Conservation (phyloP, 2,329 filamentous ascomycete genomes). For the Penicillium sp. region DNA sequence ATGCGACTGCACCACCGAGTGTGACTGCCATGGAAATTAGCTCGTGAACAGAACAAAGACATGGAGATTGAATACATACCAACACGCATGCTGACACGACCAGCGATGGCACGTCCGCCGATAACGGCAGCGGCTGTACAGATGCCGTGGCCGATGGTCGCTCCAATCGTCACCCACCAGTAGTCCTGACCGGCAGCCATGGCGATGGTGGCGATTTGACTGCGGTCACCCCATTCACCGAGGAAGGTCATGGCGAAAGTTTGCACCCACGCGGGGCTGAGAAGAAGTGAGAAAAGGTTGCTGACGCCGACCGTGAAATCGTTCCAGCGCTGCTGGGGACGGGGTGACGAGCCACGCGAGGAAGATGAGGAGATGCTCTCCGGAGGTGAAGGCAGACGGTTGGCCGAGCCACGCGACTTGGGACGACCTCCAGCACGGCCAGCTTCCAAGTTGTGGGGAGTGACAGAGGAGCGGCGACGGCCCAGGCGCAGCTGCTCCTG, state of each 20-base stretch:
- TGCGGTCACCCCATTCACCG: slow-evolving; percentile 96
- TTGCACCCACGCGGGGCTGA: slow-evolving; percentile 97
- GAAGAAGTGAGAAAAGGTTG: slow-evolving; percentile 81
- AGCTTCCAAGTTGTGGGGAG: slow-evolving; percentile 76
- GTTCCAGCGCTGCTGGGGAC: slow-evolving; percentile 46
- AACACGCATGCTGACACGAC: slow-evolving; percentile 89
- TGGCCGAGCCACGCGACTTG: slow-evolving; percentile 67
- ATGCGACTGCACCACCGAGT: slow-evolving; percentile 83
- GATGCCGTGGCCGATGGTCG: slow-evolving; percentile 78
- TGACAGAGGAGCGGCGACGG: slow-evolving; percentile 65
- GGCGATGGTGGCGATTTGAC: slow-evolving; percentile 96
- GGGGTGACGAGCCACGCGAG: slow-evolving; percentile 58
- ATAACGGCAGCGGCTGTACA: slow-evolving; percentile 91
- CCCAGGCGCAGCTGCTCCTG: slow-evolving; percentile 66
- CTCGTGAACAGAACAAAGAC: not conserved
- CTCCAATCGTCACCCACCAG: slow-evolving; percentile 95
- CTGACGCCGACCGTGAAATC: slow-evolving; percentile 63
- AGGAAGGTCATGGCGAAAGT: slow-evolving; percentile 99
- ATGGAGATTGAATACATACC: slow-evolving; percentile 62
- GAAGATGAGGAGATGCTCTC: slow-evolving; percentile 78
- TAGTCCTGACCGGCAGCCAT: slow-evolving; percentile 99
- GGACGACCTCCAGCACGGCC: slow-evolving; percentile 62
- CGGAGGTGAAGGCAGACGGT: slow-evolving; percentile 74
- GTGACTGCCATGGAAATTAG: slow-evolving; percentile 64
- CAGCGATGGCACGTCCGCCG: slow-evolving; percentile 87